phyloP scores from a whole-genome alignment of 164 flowering plant species.

The Vitis riparia region DNA sequence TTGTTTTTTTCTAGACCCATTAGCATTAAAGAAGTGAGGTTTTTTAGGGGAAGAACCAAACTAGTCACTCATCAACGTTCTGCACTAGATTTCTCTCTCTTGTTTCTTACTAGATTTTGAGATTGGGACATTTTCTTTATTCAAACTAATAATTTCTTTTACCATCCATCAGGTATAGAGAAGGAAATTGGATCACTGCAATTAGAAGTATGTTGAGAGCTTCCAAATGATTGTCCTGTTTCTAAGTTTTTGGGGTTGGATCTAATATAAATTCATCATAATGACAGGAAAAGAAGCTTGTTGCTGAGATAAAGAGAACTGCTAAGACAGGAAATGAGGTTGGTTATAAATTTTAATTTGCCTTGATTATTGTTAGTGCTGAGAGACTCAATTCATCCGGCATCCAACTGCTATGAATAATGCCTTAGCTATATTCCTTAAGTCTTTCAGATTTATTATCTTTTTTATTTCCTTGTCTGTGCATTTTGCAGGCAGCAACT shows the following conservation, averaged over 20 bases:
- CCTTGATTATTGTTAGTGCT: background rate
- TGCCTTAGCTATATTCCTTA: background rate
- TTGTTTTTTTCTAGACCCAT: background rate
- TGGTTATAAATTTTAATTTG: conserved; percentile 4
- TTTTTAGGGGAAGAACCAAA: background rate
- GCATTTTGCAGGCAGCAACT: conserved; percentile 67
- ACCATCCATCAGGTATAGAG: conserved; percentile 70
- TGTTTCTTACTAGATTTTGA: background rate
- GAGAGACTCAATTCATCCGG: background rate
- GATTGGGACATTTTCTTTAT: background rate
- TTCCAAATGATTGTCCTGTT: background rate
- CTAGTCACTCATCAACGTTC: background rate
- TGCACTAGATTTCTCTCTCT: background rate
- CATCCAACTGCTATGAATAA: background rate
- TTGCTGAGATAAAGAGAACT: conserved; percentile 88
- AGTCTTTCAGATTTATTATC: background rate
- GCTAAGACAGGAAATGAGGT: conserved; percentile 98
- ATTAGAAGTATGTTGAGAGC: conserved; percentile 56
- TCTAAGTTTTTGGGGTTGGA: background rate
- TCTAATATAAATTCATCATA: conserved; percentile 9
- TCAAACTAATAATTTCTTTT: background rate
- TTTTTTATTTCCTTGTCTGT: conserved; percentile 1
- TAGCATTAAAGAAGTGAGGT: background rate
- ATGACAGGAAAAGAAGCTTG: conserved; percentile 88
- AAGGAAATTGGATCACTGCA: conserved; percentile 80